phyloP scores from a whole-genome alignment of 192 early-diverging fungal species.

The Podila clonocystis region DNA sequence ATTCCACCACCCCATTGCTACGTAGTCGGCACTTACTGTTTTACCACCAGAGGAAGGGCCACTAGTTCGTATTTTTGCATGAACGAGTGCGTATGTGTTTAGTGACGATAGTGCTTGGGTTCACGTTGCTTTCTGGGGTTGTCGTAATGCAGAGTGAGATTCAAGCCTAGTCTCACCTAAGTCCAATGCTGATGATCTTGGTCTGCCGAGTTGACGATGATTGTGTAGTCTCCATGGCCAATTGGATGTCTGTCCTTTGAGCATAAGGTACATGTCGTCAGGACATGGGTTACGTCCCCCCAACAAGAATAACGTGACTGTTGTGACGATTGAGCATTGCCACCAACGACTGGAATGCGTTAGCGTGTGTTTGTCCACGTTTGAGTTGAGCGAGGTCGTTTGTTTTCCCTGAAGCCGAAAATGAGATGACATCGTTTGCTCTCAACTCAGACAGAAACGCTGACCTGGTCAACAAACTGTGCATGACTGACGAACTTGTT shows the following conservation, averaged over 20 bases:
- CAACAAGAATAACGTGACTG: too few species aligned
- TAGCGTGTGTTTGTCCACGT: neutral
- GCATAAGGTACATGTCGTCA: too few species aligned
- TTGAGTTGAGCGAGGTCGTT: neutral
- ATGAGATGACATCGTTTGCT: too few species aligned
- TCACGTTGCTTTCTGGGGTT: neutral
- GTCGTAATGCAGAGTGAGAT: neutral
- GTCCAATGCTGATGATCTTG: conserved; percentile 45
- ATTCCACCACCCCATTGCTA: too few species aligned
- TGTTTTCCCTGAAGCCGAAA: too few species aligned
- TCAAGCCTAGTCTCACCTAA: conserved; percentile 29
- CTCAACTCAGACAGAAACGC: too few species aligned
- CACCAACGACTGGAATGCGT: neutral
- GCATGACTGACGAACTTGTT: too few species aligned
- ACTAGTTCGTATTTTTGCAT: conserved; percentile 36
- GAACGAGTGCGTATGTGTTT: neutral
- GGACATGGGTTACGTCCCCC: too few species aligned
- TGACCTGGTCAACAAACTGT: too few species aligned
- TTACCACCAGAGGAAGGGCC: conserved; percentile 81
- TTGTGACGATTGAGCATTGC: neutral
- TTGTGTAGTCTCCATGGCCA: neutral
- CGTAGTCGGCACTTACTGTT: conserved; percentile 54
- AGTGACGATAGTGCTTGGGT: neutral
- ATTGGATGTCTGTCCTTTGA: too few species aligned
- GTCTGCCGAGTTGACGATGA: neutral